Conservation (phyloP, 345 rosid species). For the Populus ilicifolia region DNA sequence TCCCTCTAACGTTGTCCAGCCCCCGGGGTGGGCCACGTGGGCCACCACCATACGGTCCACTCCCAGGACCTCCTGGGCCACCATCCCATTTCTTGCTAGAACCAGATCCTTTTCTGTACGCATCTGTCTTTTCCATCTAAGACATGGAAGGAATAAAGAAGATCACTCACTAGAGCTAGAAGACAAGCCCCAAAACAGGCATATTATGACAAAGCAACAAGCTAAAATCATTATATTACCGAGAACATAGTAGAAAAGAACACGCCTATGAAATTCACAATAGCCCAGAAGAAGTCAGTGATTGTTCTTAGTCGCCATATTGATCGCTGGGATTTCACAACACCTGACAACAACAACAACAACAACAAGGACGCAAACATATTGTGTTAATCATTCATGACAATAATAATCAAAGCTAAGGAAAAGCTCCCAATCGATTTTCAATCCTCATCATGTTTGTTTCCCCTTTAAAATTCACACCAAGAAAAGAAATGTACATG, state of each 20-base stretch:
- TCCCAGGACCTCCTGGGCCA: constrained; percentile 78
- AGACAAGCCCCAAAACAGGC: neutral
- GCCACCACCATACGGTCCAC: constrained; percentile 62
- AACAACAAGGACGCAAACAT: neutral
- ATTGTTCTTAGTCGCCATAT: constrained; percentile 64
- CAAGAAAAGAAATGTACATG: neutral
- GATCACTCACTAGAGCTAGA: neutral
- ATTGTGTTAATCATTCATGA: neutral
- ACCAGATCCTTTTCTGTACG: constrained; percentile 59
- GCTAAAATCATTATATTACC: constrained; percentile 28
- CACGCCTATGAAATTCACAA: constrained; percentile 51
- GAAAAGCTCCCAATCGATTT: neutral
- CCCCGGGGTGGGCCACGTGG: constrained; percentile 78
- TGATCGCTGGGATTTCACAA: constrained; percentile 50
- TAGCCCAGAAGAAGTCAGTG: constrained; percentile 68
- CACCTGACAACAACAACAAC: constrained; percentile 28
- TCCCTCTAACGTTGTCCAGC: constrained; percentile 67
- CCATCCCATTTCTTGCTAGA: constrained; percentile 88
- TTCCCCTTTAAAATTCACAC: neutral
- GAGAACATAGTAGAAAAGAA: constrained; percentile 73
- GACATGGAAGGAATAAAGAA: neutral
- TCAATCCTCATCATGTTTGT: neutral
- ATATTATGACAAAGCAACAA: neutral
- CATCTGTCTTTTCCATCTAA: constrained; percentile 84
- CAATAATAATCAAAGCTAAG: neutral